Evolutionary conservation across 257 asterid genomes (phyloP).

Genomic region (Petrea volubilis): DNA sequence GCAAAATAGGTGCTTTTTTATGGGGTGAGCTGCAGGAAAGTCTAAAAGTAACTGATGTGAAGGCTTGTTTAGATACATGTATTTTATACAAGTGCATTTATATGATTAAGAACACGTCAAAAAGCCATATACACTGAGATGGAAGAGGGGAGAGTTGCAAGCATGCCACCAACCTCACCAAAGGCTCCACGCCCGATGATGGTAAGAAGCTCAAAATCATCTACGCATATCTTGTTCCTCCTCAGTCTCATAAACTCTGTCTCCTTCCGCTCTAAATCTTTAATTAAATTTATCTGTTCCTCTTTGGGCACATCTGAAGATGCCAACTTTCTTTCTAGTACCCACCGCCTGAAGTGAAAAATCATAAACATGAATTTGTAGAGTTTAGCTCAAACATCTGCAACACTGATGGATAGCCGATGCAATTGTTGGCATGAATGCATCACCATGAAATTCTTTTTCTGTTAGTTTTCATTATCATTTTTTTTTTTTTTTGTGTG

Average conservation of each 20-base stretch:
- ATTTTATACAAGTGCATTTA: background rate
- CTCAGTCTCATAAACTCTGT: constrained; percentile 92
- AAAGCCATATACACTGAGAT: background rate
- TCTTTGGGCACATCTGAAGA: constrained; percentile 97
- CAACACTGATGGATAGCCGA: background rate
- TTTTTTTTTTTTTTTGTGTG: no score
- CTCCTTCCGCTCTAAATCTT: constrained; percentile 93
- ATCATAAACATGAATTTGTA: constrained; percentile 6
- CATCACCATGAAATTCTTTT: background rate
- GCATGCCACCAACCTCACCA: constrained; percentile 75
- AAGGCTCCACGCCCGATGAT: constrained; percentile 98
- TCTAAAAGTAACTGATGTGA: no score
- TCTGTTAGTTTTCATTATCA: no score
- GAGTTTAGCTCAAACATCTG: constrained; percentile 4
- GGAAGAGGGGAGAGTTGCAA: constrained; percentile 14
- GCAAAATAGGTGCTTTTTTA: background rate
- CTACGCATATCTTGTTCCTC: constrained; percentile 94
- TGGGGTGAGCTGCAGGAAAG: no score
- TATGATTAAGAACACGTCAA: background rate
- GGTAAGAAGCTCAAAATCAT: constrained; percentile 95
- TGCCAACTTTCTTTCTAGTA: constrained; percentile 87
- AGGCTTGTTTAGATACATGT: background rate
- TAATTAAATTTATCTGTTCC: constrained; percentile 77
- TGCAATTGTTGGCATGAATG: background rate
- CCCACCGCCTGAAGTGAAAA: constrained; percentile 74